Percentiles rank a stretch among this genome's conserved stretches.
These are phyloP conservation scores for Rutstroemia sydowiana DNA, from an alignment of 2,329 filamentous ascomycete genomes.

Conservation along the genomic window DNA sequence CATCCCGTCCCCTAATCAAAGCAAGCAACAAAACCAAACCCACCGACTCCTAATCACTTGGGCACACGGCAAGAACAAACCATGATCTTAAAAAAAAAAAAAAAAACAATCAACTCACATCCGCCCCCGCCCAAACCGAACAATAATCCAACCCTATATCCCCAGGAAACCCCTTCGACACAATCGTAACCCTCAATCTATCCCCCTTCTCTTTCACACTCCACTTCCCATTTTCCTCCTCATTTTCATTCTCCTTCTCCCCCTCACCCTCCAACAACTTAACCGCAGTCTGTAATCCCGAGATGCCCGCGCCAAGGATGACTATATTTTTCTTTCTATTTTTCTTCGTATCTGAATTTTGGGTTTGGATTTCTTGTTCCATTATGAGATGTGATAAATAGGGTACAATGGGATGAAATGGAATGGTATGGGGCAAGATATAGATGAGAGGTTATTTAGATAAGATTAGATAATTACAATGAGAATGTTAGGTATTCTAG, in stretches of 20 bases:
- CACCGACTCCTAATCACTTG: slow-evolving; percentile 7
- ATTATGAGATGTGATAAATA: background rate
- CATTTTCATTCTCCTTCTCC: background rate
- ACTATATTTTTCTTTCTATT: slow-evolving; percentile 5
- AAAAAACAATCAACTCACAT: slow-evolving; percentile 23
- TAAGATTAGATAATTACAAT: too few relatives aligned
- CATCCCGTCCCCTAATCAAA: too few relatives aligned
- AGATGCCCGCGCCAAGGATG: slow-evolving; percentile 36
- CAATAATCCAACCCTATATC: slow-evolving; percentile 16
- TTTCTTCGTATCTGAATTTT: background rate
- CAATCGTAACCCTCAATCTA: slow-evolving; percentile 29
- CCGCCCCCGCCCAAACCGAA: slow-evolving; percentile 37
- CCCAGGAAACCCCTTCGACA: slow-evolving; percentile 37
- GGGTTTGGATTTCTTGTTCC: background rate
- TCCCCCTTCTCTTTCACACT: background rate
- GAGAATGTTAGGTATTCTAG: too few relatives aligned
- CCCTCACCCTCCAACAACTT: background rate
- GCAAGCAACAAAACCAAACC: background rate
- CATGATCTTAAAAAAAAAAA: background rate
- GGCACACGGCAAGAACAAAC: background rate
- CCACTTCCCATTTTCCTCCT: background rate
- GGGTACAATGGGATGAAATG: background rate
- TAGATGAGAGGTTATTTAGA: too few relatives aligned
- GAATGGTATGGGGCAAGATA: too few relatives aligned
- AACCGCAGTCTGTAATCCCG: slow-evolving; percentile 35